Percentiles rank a stretch among this genome's conserved stretches.
Conservation (phyloP, 1,284 basidiomycete genomes). For the Rhodotorula sp. region DNA sequence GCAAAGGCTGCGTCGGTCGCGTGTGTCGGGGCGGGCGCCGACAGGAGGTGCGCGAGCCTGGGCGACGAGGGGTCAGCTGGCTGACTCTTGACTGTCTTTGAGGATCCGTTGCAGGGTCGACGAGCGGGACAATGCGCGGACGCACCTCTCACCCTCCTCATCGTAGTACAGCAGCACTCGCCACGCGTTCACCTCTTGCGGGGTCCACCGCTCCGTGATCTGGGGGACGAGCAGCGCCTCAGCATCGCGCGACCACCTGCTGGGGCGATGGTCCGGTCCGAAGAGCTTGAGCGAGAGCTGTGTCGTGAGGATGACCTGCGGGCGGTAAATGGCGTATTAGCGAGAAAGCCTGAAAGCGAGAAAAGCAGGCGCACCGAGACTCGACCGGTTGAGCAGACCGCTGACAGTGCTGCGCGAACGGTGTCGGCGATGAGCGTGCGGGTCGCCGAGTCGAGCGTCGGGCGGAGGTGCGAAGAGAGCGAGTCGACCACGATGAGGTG, state of each 20-base stretch:
- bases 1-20: constrained; percentile 12
- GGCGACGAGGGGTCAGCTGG: not conserved
- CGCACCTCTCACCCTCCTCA: constrained; percentile 35
- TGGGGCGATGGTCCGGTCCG: constrained; percentile 27
- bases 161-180: constrained; percentile 33
- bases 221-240: constrained; percentile 37
- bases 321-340: too few species aligned
- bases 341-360: not conserved
- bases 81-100: not conserved
- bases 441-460: constrained; percentile 22
- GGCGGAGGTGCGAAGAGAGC: constrained; percentile 26
- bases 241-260: constrained; percentile 27
- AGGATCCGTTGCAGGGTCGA: too few species aligned
- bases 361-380: constrained; percentile 17
- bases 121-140: too few species aligned
- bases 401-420: constrained; percentile 11
- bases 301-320: constrained; percentile 26
- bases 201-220: constrained; percentile 28
- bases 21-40: not conserved
- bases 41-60: constrained; percentile 18
- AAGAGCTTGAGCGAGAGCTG: constrained; percentile 36
- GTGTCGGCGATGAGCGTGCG: constrained; percentile 17
- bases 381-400: constrained; percentile 5
- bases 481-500: constrained; percentile 38
- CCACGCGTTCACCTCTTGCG: not conserved